Conservation (phyloP, 257 asterid genomes). For the Linaria vulgaris region DNA sequence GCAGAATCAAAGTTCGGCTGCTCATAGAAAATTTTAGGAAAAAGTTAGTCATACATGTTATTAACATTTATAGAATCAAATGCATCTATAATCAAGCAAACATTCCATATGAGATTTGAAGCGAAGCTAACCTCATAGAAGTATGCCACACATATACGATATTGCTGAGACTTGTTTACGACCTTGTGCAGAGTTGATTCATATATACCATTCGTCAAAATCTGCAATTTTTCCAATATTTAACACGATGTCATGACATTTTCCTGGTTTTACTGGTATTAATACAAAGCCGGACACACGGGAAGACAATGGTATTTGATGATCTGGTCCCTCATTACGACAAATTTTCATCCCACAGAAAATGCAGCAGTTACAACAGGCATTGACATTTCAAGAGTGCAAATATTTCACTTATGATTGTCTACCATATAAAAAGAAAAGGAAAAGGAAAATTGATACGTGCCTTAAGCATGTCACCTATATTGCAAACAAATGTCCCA, state of each 20-base stretch:
- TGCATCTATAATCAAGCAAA: background rate
- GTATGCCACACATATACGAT: slow-evolving; percentile 83
- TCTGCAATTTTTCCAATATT: slow-evolving; percentile 38
- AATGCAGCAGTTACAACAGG: background rate
- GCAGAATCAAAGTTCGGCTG: slow-evolving; percentile 83
- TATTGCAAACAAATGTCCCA: slow-evolving; percentile 87
- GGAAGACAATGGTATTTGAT: too few species aligned
- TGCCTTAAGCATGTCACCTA: slow-evolving; percentile 93
- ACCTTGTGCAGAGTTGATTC: slow-evolving; percentile 91
- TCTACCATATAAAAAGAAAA: background rate
- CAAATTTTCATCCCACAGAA: background rate
- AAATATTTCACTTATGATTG: background rate
- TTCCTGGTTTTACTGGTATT: too few species aligned
- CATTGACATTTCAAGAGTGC: background rate
- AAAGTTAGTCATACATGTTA: background rate
- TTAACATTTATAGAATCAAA: too few species aligned
- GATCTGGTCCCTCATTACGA: background rate
- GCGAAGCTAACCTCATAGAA: slow-evolving; percentile 65
- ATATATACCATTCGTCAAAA: slow-evolving; percentile 70
- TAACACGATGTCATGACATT: background rate
- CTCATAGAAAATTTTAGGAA: slow-evolving; percentile 4
- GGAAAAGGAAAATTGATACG: background rate
- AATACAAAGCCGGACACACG: too few species aligned
- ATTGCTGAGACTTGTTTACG: slow-evolving; percentile 53
- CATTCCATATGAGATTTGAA: background rate